Evolutionary conservation across 202 grass and related monocot species (phyloP).

Genomic region (Schoenoplectus triqueter): DNA sequence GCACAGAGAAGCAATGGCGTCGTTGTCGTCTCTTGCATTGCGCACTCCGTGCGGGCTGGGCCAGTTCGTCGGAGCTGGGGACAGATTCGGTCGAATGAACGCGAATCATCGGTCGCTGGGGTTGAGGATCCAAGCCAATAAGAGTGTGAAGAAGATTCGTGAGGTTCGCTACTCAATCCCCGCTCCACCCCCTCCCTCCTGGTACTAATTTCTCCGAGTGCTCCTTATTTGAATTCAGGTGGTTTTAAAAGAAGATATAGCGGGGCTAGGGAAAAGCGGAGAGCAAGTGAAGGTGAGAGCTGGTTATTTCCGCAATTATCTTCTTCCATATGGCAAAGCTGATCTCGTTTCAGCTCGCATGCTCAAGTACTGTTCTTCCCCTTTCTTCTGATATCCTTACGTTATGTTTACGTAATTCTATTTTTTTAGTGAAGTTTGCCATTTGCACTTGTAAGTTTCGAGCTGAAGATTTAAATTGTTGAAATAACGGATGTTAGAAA

Average conservation of each 20-base stretch:
- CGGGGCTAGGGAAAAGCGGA: constrained; percentile 67
- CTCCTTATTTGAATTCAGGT: constrained; percentile 49
- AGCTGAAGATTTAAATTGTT: not conserved
- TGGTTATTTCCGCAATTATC: constrained; percentile 92
- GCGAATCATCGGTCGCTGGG: not conserved
- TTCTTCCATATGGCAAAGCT: constrained; percentile 80
- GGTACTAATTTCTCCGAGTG: not conserved
- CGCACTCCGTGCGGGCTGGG: not conserved
- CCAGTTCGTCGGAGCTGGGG: constrained; percentile 8
- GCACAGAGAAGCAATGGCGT: constrained; percentile 24
- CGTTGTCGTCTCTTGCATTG: constrained; percentile 19
- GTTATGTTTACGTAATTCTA: not conserved
- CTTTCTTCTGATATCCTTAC: not conserved
- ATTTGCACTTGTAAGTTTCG: not conserved
- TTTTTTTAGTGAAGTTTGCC: not conserved
- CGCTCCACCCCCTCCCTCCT: not conserved
- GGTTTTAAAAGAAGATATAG: constrained; percentile 72
- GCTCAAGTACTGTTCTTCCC: constrained; percentile 65
- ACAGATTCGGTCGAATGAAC: not conserved
- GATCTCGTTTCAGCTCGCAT: constrained; percentile 69
- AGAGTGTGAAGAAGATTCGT: constrained; percentile 35
- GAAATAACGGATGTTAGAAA: not conserved
- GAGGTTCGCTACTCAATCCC: constrained; percentile 13
- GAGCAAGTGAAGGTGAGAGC: constrained; percentile 73
- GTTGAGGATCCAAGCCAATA: constrained; percentile 36